phyloP scores from a whole-genome alignment of 202 grass and related monocot species.

The Tripidium arundinaceum region DNA sequence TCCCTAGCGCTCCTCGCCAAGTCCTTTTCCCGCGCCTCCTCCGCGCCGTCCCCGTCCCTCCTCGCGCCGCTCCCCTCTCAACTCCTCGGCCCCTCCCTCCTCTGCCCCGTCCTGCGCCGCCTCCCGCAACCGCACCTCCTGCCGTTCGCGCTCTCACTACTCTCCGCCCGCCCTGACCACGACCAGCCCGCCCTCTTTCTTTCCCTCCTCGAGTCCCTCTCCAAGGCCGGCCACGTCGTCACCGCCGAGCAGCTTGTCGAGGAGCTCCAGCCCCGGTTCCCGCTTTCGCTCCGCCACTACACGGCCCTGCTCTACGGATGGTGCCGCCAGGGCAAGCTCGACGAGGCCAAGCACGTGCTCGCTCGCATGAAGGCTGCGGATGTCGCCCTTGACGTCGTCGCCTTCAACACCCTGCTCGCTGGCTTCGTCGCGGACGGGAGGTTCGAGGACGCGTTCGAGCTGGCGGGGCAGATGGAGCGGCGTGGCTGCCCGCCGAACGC shows the following conservation, averaged over 20 bases:
- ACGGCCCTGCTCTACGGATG: conserved; percentile 89
- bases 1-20: conserved; percentile 67
- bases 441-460: conserved; percentile 80
- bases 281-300: conserved; percentile 68
- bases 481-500: conserved; percentile 67
- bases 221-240: conserved; percentile 63
- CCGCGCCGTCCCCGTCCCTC: conserved; percentile 60
- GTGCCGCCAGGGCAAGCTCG: conserved; percentile 86
- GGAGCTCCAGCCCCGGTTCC: conserved; percentile 51
- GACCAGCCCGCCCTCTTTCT: conserved; percentile 47
- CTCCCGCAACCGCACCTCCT: conserved; percentile 57
- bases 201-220: conserved; percentile 76
- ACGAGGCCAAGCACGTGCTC: conserved; percentile 88
- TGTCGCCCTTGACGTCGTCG: conserved; percentile 75
- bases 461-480: conserved; percentile 64
- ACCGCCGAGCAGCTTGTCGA: conserved; percentile 81
- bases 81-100: conserved; percentile 61
- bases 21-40: conserved; percentile 51
- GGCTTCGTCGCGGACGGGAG: conserved; percentile 68
- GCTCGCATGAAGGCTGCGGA: conserved; percentile 64
- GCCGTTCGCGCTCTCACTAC: conserved; percentile 51
- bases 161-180: conserved; percentile 55
- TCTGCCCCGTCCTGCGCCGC: conserved; percentile 65
- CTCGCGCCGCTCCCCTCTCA: conserved; percentile 65
- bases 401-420: conserved; percentile 84